phyloP scores from a whole-genome alignment of 2,329 filamentous ascomycete genomes.

The Macrophomina pseudophaseolina region DNA sequence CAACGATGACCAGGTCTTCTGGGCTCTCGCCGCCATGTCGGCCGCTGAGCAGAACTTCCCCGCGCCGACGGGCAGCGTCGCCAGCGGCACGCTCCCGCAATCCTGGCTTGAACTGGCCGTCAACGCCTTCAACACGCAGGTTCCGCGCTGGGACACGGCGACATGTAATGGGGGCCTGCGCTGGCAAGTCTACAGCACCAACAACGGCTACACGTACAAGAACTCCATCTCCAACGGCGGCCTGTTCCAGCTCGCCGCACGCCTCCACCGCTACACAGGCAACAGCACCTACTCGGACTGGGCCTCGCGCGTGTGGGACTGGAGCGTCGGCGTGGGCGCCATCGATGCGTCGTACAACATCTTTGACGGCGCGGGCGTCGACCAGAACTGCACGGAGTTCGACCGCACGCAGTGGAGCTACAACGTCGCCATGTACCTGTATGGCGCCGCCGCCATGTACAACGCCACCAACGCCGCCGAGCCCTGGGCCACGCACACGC shows the following conservation, averaged over 20 bases:
- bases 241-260: slow-evolving; percentile 65
- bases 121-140: slow-evolving; percentile 81
- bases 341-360: slow-evolving; percentile 52
- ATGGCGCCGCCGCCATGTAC: slow-evolving; percentile 55
- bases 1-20: slow-evolving; percentile 65
- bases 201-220: slow-evolving; percentile 68
- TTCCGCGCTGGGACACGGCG: slow-evolving; percentile 68
- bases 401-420: slow-evolving; percentile 55
- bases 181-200: slow-evolving; percentile 85
- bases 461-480: slow-evolving; percentile 58
- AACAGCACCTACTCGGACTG: slow-evolving; percentile 79
- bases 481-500: slow-evolving; percentile 61
- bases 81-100: slow-evolving; percentile 26
- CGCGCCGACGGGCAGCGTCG: slow-evolving; percentile 33
- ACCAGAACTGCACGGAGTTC: slow-evolving; percentile 48
- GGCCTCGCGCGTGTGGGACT: slow-evolving; percentile 71
- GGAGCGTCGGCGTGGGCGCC: slow-evolving; percentile 57
- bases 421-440: slow-evolving; percentile 53
- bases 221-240: slow-evolving; percentile 64
- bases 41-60: slow-evolving; percentile 60
- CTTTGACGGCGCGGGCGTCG: slow-evolving; percentile 52
- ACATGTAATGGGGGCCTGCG: slow-evolving; percentile 76
- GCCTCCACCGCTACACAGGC: slow-evolving; percentile 77
- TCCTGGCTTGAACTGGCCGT: slow-evolving; percentile 81
- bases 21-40: slow-evolving; percentile 63